Conservation (phyloP, 129 eudicot species). For the Solidago caesia region DNA sequence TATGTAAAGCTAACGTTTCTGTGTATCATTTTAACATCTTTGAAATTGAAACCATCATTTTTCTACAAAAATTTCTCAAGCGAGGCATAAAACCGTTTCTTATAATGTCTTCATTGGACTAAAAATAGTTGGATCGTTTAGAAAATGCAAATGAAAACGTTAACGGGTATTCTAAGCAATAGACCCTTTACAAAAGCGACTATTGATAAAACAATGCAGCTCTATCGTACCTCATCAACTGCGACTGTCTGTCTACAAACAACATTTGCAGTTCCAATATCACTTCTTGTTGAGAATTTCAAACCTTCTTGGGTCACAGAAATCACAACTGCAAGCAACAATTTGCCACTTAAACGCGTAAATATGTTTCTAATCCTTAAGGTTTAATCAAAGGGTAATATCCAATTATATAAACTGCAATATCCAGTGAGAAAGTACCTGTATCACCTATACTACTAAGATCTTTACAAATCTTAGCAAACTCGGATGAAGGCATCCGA, state of each 20-base stretch:
- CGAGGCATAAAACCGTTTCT: no score
- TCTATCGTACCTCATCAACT: slow-evolving; percentile 71
- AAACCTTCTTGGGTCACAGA: slow-evolving; percentile 97
- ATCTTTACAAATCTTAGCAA: slow-evolving; percentile 93
- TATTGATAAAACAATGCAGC: not conserved
- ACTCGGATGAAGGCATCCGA: slow-evolving; percentile 86
- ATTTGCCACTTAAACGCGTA: not conserved
- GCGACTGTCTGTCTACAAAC: slow-evolving; percentile 86
- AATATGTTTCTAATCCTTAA: not conserved
- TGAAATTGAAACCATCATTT: no score
- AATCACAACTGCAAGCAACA: slow-evolving; percentile 67
- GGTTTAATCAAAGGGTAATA: not conserved
- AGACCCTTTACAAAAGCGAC: not conserved
- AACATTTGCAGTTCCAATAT: slow-evolving; percentile 88
- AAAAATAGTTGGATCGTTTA: not conserved
- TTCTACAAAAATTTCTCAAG: no score
- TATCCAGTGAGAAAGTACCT: slow-evolving; percentile 36
- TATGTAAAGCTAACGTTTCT: no score
- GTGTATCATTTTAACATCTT: no score
- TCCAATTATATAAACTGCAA: not conserved
- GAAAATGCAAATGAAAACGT: not conserved
- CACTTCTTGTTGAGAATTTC: slow-evolving; percentile 88
- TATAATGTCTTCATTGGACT: no score
- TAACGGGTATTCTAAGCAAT: no score
- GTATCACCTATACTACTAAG: slow-evolving; percentile 97